Base-by-base conservation (phyloP, 176 grass and related monocot genomes). In the Aegilops bicornis region DNA sequence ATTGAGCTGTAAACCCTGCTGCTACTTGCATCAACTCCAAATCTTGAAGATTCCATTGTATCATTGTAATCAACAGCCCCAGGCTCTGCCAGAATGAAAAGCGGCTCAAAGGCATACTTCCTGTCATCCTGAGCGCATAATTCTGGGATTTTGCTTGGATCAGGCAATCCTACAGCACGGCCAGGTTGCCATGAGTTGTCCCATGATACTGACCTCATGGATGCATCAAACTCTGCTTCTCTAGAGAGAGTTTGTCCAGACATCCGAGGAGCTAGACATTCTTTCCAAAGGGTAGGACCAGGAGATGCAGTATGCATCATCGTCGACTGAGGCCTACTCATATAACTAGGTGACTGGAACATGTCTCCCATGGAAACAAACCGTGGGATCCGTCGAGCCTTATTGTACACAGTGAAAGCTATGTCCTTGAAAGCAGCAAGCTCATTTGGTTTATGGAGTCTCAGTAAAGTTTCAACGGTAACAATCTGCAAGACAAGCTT, bases 331-430 rank as follows among this genome's bases (percentile, higher is more conserved):
- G 96, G 81, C 83, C 93, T 86, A 36, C 90, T 88, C 47, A 93
- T 82, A 80, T 92, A 96, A 84, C 80, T 86, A 64, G 88, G 67
- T 73, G 90, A 89, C 76, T 96, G 97, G 77, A 99, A 88, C 83
- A 91, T 90, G 80, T 99, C 97, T 39, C 37, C 79, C 25, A 85
- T 84, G 71, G 88, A 86, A 82, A 93, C 50, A 25, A 88, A 40
- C 73, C 88, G 65, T 39, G 93, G 89, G 10, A 99, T 89, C 64
- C 97, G 92, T 47, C 94, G 86, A 75, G 92, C 90, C 87, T 99
- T 99, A 63, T 94, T 96, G 72, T 99, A 96, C 37, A 99, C 94
- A 66, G 97, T 99, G 82, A 99, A 99, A 64, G 94, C 97, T 52
- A 99, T 99, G 70, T 99, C 97, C 82, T 96, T 99, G 70, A 99